Percentiles rank a stretch among this genome's conserved stretches.
Evolutionary conservation across 1,284 basidiomycete species (phyloP).

Genomic region (Malassezia obtusa): DNA sequence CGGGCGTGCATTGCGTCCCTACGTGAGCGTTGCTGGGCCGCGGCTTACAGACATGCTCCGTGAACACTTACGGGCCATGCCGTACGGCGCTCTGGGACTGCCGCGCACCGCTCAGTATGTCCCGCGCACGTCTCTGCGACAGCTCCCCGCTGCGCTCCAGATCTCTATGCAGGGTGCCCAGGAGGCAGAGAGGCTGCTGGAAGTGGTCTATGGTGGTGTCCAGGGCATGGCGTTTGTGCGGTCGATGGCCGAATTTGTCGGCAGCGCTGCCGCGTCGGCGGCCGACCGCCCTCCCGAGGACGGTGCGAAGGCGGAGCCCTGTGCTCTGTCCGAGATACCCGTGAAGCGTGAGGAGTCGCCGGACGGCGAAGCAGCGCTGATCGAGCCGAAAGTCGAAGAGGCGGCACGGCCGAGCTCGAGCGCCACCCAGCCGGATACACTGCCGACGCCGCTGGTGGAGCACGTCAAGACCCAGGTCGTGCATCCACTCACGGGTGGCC

Average conservation of each 20-base stretch:
- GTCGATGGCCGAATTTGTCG: constrained; percentile 31
- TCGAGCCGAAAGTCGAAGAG: background rate
- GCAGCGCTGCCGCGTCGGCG: constrained; percentile 15
- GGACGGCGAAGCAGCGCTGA: background rate
- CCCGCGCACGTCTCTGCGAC: constrained; percentile 17
- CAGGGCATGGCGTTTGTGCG: constrained; percentile 26
- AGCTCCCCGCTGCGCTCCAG: constrained; percentile 12
- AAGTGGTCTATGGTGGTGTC: constrained; percentile 26
- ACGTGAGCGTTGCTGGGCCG: background rate
- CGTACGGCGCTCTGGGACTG: constrained; percentile 6
- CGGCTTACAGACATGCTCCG: constrained; percentile 8
- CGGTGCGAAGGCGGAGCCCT: background rate
- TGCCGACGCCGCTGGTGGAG: constrained; percentile 4
- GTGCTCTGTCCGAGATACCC: background rate
- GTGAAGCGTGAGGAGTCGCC: background rate
- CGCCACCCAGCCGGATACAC: background rate
- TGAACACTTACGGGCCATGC: constrained; percentile 9
- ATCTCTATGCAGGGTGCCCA: constrained; percentile 15
- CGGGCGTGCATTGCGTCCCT: constrained; percentile 9
- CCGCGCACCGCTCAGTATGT: constrained; percentile 18
- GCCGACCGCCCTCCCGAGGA: background rate
- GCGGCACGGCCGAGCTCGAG: too few species aligned
- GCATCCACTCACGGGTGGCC: constrained; percentile 12
- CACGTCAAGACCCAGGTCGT: constrained; percentile 4
- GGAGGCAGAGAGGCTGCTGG: constrained; percentile 17